A percentile compares a stretch with the other conserved stretches of the same genome.
Conservation (phyloP, 148 eudicot species). For the Cornus controversa region DNA sequence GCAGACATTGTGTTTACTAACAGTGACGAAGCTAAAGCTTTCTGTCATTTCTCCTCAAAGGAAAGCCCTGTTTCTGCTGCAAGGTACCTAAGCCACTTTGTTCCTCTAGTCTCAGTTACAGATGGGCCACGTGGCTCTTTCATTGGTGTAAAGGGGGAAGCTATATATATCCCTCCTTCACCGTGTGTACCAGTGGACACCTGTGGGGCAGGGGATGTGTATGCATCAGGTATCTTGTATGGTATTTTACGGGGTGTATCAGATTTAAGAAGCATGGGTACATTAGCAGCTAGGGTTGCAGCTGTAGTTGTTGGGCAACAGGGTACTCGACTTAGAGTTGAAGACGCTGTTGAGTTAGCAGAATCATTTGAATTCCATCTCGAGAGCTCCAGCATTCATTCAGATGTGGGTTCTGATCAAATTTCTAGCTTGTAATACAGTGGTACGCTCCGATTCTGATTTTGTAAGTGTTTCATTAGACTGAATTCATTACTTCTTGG, state of each 20-base stretch:
- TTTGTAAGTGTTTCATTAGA: neutral
- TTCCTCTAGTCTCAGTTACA: conserved; percentile 90
- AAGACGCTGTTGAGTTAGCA: conserved; percentile 75
- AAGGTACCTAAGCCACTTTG: conserved; percentile 89
- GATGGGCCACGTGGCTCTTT: conserved; percentile 91
- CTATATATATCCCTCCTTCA: conserved; percentile 80
- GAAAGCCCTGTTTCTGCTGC: conserved; percentile 75
- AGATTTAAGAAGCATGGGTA: conserved; percentile 72
- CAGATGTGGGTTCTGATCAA: conserved; percentile 48
- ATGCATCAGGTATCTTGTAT: conserved; percentile 83
- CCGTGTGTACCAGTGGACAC: conserved; percentile 89
- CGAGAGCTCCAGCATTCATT: conserved; percentile 39
- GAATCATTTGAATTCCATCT: conserved; percentile 51
- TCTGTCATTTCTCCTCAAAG: conserved; percentile 69
- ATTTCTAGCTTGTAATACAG: conserved; percentile 50
- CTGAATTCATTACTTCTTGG: neutral
- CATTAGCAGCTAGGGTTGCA: conserved; percentile 81
- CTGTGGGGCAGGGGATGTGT: conserved; percentile 97
- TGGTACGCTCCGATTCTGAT: neutral
- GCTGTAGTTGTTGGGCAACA: conserved; percentile 92
- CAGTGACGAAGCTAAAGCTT: conserved; percentile 85
- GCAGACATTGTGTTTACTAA: conserved; percentile 89
- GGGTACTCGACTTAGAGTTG: conserved; percentile 84
- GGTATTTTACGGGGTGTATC: conserved; percentile 71
- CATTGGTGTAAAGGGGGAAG: conserved; percentile 89